Evolutionary conservation across 495 filamentous ascomycete genomes (phyloP).

Genomic region (Penicillium atrosanguineum): DNA sequence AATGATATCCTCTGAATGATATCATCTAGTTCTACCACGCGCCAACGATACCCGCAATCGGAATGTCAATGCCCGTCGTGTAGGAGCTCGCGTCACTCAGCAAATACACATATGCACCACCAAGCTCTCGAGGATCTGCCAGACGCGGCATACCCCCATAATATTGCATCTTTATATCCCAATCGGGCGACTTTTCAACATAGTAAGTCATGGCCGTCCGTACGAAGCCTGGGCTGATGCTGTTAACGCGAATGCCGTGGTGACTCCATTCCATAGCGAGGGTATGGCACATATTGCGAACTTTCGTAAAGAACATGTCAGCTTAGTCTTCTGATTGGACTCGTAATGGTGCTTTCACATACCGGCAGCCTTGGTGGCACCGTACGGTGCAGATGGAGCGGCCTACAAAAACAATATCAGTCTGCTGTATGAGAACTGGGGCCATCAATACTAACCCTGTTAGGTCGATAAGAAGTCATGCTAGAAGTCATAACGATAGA

Average conservation of each 20-base stretch:
- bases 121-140: slow-evolving; percentile 37
- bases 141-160: slow-evolving; percentile 45
- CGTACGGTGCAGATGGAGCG: slow-evolving; percentile 30
- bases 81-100: slow-evolving; percentile 33
- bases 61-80: slow-evolving; percentile 39
- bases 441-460: slow-evolving; percentile 19
- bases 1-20: background rate
- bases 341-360: slow-evolving; percentile 2
- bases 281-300: slow-evolving; percentile 37
- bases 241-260: slow-evolving; percentile 46
- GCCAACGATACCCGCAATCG: slow-evolving; percentile 43
- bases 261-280: slow-evolving; percentile 49
- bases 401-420: slow-evolving; percentile 10
- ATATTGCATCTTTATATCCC: slow-evolving; percentile 42
- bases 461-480: slow-evolving; percentile 45
- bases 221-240: slow-evolving; percentile 38
- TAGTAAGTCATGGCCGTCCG: slow-evolving; percentile 40
- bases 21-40: slow-evolving; percentile 17
- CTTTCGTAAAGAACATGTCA: slow-evolving; percentile 3
- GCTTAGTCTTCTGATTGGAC: background rate
- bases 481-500: slow-evolving; percentile 44
- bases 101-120: slow-evolving; percentile 43
- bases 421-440: background rate
- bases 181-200: slow-evolving; percentile 39
- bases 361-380: slow-evolving; percentile 33